Base-by-base conservation (phyloP, 31 red algal genomes). In the Odonthalia washingtoniensis region DNA sequence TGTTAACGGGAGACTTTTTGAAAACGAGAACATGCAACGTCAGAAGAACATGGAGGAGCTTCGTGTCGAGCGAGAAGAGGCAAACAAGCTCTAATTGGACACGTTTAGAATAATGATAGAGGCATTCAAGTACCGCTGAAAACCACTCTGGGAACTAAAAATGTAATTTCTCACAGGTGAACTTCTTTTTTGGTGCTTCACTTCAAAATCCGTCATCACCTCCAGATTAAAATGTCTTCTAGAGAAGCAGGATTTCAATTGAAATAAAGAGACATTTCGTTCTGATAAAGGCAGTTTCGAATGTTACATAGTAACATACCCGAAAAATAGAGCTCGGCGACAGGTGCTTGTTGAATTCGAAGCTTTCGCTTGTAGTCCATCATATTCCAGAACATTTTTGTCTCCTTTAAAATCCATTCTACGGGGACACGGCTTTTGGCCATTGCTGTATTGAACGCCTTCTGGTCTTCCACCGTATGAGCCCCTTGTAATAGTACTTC, bases 401-500 rank as follows among this genome's bases (percentile, higher is more conserved):
- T 57, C 62, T 83, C 80, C 80, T 83, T 65, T 68, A 83, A 83
- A 43, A 83, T 83, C 80, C 80, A 83, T 44, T 83, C 80, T 9
- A 65, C 80, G n/a, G 80, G 66, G 40, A 83, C 61, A 2, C 80
- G 2, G 40, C 80, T 5, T 9, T 53, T 40, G 61, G 6, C 53
- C 66, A 16, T 37, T n/a, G n/a, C n/a, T n/a, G n/a, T n/a, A n/a
- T n/a, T n/a, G n/a, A n/a, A n/a, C n/a, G n/a, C n/a, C n/a, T 27
- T 27, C 41, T 77, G 74, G 5, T 77, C 36, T 28, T 16, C 40
- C 5, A 5, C 16, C 6, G 43, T 5, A 24, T 24, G 9, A 21
- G 36, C 9, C 24, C 74, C 74, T 44, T 77, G 74, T 44, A 44
- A 77, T 28, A 36, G 74, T 6, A 46, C 41, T 40, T 77, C 40